Percentiles rank a stretch among this genome's conserved stretches.
Conservation (phyloP, 345 rosid genomes). For the Arabis hirsuta region DNA sequence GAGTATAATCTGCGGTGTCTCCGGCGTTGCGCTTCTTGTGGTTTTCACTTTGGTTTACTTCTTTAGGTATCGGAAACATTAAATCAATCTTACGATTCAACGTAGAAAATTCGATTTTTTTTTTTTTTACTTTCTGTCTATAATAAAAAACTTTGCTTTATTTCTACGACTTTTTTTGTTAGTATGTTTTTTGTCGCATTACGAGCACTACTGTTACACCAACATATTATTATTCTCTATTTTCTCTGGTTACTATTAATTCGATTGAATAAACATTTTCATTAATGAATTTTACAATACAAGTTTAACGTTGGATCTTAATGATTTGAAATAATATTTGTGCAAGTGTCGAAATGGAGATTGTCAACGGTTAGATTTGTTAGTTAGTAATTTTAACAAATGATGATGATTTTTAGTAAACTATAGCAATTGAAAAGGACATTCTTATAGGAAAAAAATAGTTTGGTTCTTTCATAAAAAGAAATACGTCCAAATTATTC, state of each 20-base stretch:
- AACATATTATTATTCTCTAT: constrained; percentile 2
- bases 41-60: constrained; percentile 55
- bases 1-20: constrained; percentile 64
- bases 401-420: no score
- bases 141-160: constrained; percentile 21
- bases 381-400: no score
- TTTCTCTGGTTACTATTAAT: constrained; percentile 11
- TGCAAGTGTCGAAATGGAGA: no score
- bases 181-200: not conserved
- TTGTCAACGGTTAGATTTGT: no score
- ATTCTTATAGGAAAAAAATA: no score
- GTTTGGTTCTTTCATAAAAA: no score
- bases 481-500: no score
- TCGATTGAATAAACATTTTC: no score
- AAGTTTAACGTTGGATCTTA: no score
- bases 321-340: no score
- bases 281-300: no score
- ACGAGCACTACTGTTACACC: constrained; percentile 24
- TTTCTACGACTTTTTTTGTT: constrained; percentile 25
- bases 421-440: no score
- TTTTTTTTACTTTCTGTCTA: constrained; percentile 23
- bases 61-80: constrained; percentile 34
- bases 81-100: constrained; percentile 3
- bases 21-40: constrained; percentile 58
- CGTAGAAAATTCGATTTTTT: constrained; percentile 7